A percentile compares a stretch with the other conserved stretches of the same genome.
Conservation (phyloP, 129 eudicot genomes). For the Lonicera japonica region DNA sequence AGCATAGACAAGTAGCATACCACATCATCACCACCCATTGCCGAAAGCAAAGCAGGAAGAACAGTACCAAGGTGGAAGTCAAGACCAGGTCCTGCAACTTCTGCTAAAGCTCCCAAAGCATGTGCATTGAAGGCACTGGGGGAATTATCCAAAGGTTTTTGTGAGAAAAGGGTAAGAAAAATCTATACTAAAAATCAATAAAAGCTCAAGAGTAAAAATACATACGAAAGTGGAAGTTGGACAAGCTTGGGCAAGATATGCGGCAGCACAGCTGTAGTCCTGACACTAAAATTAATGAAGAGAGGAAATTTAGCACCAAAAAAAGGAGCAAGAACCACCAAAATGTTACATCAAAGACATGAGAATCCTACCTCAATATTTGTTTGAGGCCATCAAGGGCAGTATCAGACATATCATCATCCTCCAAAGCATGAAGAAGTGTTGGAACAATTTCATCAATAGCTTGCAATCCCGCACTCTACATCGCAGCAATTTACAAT, state of each 20-base stretch:
- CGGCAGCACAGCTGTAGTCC: constrained; percentile 94
- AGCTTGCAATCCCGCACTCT: constrained; percentile 99
- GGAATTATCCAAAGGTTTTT: constrained; percentile 9
- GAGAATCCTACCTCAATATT: constrained; percentile 56
- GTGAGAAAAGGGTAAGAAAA: constrained; percentile 2
- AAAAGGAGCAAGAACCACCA: background rate
- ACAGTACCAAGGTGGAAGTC: constrained; percentile 71
- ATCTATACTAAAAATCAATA: background rate
- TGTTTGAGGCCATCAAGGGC: constrained; percentile 99
- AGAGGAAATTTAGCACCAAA: background rate
- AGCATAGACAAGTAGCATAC: constrained; percentile 30
- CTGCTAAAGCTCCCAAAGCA: constrained; percentile 97
- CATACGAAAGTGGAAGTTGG: constrained; percentile 89
- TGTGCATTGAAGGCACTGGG: constrained; percentile 95
- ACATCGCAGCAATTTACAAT: background rate
- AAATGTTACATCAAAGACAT: constrained; percentile 1
- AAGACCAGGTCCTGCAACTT: constrained; percentile 95
- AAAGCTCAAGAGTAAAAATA: constrained; percentile 6
- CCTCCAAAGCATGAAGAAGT: constrained; percentile 93
- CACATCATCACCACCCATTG: constrained; percentile 78
- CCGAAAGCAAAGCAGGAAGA: constrained; percentile 89
- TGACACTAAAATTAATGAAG: constrained; percentile 51
- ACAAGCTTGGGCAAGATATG: constrained; percentile 98
- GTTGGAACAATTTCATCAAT: constrained; percentile 98
- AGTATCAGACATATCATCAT: constrained; percentile 83